Base-by-base conservation (phyloP, 805 yeast species). In the Kuraishia hungarica region DNA sequence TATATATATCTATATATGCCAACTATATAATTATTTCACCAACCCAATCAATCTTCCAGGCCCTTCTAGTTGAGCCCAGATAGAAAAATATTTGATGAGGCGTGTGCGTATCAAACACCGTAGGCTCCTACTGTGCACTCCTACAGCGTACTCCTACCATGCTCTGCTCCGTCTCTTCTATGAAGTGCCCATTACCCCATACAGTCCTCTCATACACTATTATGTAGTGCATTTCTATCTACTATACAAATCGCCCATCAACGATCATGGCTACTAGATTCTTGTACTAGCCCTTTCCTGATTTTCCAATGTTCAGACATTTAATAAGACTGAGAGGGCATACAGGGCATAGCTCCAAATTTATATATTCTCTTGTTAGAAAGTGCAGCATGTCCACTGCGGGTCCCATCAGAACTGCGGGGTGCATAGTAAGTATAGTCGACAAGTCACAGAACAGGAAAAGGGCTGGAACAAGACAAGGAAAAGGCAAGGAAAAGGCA, bases 371-470 rank as follows among this genome's bases (percentile, higher is more conserved):
- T 35, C 15, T 15, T 35, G 43, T 35, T 3, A 15, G 17, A 6
- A 15, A 5, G 5, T 26, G 17, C 17, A 35, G 17, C 17, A 35
- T 35, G 43, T 10, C 43, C 43, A 10, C 22, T 22, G 49, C 15
- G 49, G 15, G 23, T 3, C 49, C 22, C 22, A 47, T 47, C 49
- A 47, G n/a, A 22, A 47, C 49, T 47, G 49, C 49, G 24, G 49
- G 51, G 51, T 28, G 39, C 29, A 50, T 50, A 22, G 39, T 50
- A 17, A 24, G 39, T 50, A 22, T n/a, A n/a, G n/a, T n/a, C n/a
- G n/a, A n/a, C n/a, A n/a, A n/a, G n/a, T n/a, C n/a, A n/a, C n/a
- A n/a, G n/a, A n/a, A n/a, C n/a, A n/a, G n/a, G n/a, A n/a, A n/a
- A n/a, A n/a, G n/a, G n/a, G 50, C 6, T 26, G 21, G 3, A 7